Evolutionary conservation across 179 eudicot species (phyloP), one percentile per base, ranked within the genome.

Genomic region (Heliamphora pulchella): DNA sequence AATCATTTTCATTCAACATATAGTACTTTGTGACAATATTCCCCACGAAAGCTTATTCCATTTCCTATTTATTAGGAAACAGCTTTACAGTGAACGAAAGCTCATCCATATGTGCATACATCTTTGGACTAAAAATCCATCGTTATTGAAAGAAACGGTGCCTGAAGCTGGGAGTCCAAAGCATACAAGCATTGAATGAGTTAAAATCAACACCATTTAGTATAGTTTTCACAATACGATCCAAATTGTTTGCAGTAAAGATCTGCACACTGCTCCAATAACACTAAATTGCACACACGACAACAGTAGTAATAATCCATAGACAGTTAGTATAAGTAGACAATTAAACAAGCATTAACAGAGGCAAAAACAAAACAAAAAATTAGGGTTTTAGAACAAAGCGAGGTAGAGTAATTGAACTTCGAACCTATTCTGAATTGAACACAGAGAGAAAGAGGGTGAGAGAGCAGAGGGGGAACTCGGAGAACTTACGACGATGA

Each of bases 401-500:
- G 53, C 22, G 41, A 43, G 18, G 17, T 63, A 47, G 14, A 75
- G 79, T 20, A 77, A 79, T 74, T 41, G 59, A 63, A 62, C 50
- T 59, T n/a, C 31, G 41, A 48, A 44, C 11, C 10, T 44, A 3
- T 69, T 44, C 14, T 10, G 31, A 31, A 59, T 15, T 22, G 0
- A 44, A 3, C 1, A 14, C 50, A 9, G 7, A 48, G 1, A 64
- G 31, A 67, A 43, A 48, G 39, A 61, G 62, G 9, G 54, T 20
- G 50, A 51, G 74, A 66, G 59, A 22, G 20, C n/a, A 75, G 47
- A 22, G 58, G 20, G 68, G 55, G 55, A 18, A 18, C 8, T 54
- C 74, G 31, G 76, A 59, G 65, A 71, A 70, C 97, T 74, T 88
- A 92, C 98, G 78, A 94, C 98, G 87, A 94, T 91, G 91, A 91